Percentiles rank a stretch among this genome's conserved stretches.
Conservation (phyloP, 1,139 yeast species). For the Geotrichum cucujoidarum region DNA sequence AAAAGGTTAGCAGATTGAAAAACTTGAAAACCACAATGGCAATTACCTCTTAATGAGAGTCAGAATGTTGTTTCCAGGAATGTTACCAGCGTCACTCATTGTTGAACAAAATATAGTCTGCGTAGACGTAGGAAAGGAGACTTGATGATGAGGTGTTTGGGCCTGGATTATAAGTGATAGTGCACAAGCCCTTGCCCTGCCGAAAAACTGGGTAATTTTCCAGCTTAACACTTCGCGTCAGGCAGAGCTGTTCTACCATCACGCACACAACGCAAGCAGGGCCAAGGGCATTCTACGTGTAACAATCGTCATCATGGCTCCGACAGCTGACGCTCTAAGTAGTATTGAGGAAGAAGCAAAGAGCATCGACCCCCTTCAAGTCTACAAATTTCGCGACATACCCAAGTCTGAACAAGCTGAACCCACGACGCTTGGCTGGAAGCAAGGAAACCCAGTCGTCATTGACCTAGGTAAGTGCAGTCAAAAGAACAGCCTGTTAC, state of each 20-base stretch:
- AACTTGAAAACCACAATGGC: background rate
- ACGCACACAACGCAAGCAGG: too few relatives aligned
- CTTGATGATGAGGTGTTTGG: conserved; percentile 13
- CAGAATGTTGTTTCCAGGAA: conserved; percentile 76
- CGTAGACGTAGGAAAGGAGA: too few relatives aligned
- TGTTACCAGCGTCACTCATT: conserved; percentile 51
- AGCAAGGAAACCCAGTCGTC: conserved; percentile 65
- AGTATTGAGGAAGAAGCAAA: conserved; percentile 1
- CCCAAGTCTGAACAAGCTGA: conserved; percentile 43
- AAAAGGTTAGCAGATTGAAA: background rate
- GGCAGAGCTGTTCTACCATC: too few relatives aligned
- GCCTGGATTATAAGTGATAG: background rate
- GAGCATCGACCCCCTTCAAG: conserved; percentile 39
- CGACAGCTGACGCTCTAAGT: conserved; percentile 5
- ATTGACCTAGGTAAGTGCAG: conserved; percentile 47
- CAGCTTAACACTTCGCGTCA: too few relatives aligned
- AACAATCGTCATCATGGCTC: conserved; percentile 15
- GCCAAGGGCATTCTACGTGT: too few relatives aligned
- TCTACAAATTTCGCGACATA: conserved; percentile 49
- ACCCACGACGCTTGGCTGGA: conserved; percentile 51
- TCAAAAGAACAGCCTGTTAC: background rate
- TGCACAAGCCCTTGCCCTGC: conserved; percentile 7
- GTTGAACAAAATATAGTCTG: too few relatives aligned
- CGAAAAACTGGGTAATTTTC: background rate
- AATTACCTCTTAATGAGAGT: conserved; percentile 64